Conservation (phyloP, 805 yeast species). For the Isabelozyma gotoi region DNA sequence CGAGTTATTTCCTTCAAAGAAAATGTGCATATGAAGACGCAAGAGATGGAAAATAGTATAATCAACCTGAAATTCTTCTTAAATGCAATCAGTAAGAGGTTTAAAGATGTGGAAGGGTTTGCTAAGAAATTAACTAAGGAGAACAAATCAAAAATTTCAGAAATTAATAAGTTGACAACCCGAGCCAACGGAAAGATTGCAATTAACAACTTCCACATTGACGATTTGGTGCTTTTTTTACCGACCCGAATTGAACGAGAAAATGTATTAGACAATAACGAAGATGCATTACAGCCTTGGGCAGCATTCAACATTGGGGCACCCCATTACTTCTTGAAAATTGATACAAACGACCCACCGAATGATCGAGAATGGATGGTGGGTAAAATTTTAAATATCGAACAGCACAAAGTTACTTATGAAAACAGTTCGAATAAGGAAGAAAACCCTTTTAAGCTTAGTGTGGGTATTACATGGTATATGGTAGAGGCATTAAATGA, state of each 20-base stretch:
- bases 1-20: slow-evolving; percentile 26
- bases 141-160: slow-evolving; percentile 51
- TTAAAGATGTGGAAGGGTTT: slow-evolving; percentile 83
- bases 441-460: slow-evolving; percentile 66
- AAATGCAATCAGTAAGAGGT: slow-evolving; percentile 62
- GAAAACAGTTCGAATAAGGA: slow-evolving; percentile 28
- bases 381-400: slow-evolving; percentile 62
- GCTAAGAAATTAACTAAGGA: slow-evolving; percentile 85
- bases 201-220: slow-evolving; percentile 62
- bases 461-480: slow-evolving; percentile 65
- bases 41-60: slow-evolving; percentile 19
- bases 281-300: slow-evolving; percentile 59
- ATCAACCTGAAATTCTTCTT: slow-evolving; percentile 28
- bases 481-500: slow-evolving; percentile 55
- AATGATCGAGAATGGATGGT: slow-evolving; percentile 76
- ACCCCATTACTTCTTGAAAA: slow-evolving; percentile 76
- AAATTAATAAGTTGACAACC: slow-evolving; percentile 34
- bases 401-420: slow-evolving; percentile 51
- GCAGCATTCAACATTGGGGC: slow-evolving; percentile 91
- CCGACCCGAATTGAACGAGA: slow-evolving; percentile 62
- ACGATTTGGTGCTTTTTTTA: slow-evolving; percentile 80
- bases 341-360: slow-evolving; percentile 14
- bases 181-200: slow-evolving; percentile 56
- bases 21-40: slow-evolving; percentile 12
- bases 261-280: slow-evolving; percentile 13